Evolutionary conservation across 495 filamentous ascomycete genomes (phyloP).

Genomic region (Xylaria cubensis): DNA sequence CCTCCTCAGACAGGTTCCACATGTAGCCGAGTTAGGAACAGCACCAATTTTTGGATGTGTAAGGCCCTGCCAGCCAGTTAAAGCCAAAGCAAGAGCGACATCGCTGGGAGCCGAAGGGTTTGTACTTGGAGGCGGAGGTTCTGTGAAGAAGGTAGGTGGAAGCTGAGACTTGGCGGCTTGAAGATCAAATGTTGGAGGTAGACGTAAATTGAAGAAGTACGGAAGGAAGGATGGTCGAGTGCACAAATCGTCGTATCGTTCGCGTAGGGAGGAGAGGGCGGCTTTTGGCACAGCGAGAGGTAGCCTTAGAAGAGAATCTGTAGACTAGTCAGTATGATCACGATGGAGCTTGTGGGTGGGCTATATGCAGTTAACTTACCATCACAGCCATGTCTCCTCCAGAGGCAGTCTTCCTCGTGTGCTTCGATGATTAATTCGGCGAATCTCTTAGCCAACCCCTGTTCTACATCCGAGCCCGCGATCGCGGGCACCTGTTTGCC

Average conservation of each 20-base stretch:
- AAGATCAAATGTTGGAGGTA: conserved; percentile 53
- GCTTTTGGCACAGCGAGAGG: conserved; percentile 63
- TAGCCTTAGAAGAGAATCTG: conserved; percentile 53
- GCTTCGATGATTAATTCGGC: conserved; percentile 70
- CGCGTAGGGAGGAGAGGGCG: conserved; percentile 62
- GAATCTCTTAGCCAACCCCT: conserved; percentile 81
- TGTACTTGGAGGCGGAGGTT: conserved; percentile 44
- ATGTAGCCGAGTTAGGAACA: conserved; percentile 73
- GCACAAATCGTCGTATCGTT: conserved; percentile 65
- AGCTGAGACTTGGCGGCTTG: conserved; percentile 58
- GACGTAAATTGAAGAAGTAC: conserved; percentile 58
- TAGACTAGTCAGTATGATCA: conserved; percentile 39
- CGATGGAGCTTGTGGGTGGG: conserved; percentile 43
- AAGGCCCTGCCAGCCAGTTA: conserved; percentile 86
- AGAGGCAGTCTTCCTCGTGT: conserved; percentile 85
- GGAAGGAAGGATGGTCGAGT: conserved; percentile 55
- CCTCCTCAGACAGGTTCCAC: conserved; percentile 83
- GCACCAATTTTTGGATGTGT: conserved; percentile 63
- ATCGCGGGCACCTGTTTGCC: conserved; percentile 64
- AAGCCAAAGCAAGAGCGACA: conserved; percentile 73
- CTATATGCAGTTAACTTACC: conserved; percentile 62
- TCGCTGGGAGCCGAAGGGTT: conserved; percentile 57
- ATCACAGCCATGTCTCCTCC: conserved; percentile 84
- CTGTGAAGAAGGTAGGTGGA: conserved; percentile 53
- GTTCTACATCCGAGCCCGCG: conserved; percentile 59